A percentile compares a stretch with the other conserved stretches of the same genome.
Evolutionary conservation across 352 stramenopile species (phyloP).

Genomic region (Thraustochytrium aureum): DNA sequence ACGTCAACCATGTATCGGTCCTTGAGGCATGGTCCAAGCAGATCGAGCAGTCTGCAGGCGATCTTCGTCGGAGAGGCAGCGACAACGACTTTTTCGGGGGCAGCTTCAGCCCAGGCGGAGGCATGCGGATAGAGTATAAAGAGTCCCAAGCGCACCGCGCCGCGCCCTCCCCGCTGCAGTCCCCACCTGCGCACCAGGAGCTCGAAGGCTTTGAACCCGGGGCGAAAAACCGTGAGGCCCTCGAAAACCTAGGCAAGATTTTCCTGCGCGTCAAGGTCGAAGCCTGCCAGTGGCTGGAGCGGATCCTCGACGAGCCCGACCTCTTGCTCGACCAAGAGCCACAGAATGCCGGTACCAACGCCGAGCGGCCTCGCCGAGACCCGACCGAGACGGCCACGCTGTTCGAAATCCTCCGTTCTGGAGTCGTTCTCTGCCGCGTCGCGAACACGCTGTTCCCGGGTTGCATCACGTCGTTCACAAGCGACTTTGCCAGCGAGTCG

Average conservation of each 20-base stretch:
- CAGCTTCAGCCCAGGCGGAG: not conserved
- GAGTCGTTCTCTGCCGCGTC: constrained; percentile 33
- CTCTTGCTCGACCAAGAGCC: not conserved
- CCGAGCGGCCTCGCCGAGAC: too few relatives aligned
- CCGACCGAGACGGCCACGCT: constrained; percentile 26
- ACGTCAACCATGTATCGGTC: constrained; percentile 15
- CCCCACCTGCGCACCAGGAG: not conserved
- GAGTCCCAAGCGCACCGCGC: constrained; percentile 15
- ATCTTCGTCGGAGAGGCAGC: not conserved
- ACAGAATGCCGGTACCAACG: too few relatives aligned
- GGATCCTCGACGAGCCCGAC: not conserved
- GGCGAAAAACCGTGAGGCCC: constrained; percentile 21
- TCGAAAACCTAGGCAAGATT: constrained; percentile 51
- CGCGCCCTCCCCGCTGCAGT: not conserved
- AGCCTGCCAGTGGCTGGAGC: constrained; percentile 32
- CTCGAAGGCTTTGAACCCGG: not conserved
- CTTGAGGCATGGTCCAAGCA: constrained; percentile 47
- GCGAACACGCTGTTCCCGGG: constrained; percentile 30
- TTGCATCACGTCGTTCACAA: constrained; percentile 38
- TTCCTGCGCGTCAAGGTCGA: constrained; percentile 47
- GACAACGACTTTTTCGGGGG: not conserved
- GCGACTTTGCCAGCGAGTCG: constrained; percentile 9
- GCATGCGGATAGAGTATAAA: constrained; percentile 35
- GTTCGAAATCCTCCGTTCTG: constrained; percentile 40
- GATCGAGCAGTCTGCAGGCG: constrained; percentile 7